Percentiles rank a stretch among this genome's conserved stretches.
phyloP scores from a whole-genome alignment of 2,329 filamentous ascomycete species.

The Ophiostoma piceae region DNA sequence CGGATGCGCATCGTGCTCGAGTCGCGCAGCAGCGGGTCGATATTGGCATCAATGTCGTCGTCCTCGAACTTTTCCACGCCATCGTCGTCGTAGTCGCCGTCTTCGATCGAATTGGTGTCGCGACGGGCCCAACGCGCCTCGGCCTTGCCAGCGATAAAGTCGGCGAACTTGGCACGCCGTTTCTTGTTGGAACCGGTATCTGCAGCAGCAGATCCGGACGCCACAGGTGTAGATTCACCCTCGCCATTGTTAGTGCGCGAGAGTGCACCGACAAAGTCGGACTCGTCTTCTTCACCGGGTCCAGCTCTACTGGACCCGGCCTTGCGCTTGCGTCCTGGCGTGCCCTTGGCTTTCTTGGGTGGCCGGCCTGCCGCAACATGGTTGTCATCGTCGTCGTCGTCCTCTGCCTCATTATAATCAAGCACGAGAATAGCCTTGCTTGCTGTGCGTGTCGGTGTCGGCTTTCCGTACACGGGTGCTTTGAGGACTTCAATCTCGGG shows the following conservation, averaged over 20 bases:
- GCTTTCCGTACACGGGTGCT: constrained; percentile 45
- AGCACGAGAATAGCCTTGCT: constrained; percentile 12
- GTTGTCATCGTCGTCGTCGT: not conserved
- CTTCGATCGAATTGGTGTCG: not conserved
- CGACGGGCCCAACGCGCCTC: constrained; percentile 10
- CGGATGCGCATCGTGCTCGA: not conserved
- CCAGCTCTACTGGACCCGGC: not conserved
- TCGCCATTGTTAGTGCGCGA: not conserved
- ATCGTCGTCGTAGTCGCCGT: not conserved
- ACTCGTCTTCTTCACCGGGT: not conserved
- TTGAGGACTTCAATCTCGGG: constrained; percentile 45
- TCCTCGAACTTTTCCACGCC: not conserved
- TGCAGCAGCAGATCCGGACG: not conserved
- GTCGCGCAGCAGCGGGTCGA: constrained; percentile 21
- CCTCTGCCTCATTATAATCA: constrained; percentile 12
- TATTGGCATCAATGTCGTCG: constrained; percentile 19
- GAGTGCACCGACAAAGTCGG: not conserved
- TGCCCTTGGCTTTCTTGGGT: not conserved
- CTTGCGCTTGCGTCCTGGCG: constrained; percentile 16
- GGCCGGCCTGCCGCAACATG: not conserved
- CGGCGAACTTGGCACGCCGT: constrained; percentile 16
- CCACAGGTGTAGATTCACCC: not conserved
- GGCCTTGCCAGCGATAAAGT: constrained; percentile 24
- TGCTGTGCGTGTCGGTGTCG: not conserved
- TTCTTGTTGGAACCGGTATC: not conserved